phyloP scores from a whole-genome alignment of 257 asterid genomes.

The Primulina huaijiensis region DNA sequence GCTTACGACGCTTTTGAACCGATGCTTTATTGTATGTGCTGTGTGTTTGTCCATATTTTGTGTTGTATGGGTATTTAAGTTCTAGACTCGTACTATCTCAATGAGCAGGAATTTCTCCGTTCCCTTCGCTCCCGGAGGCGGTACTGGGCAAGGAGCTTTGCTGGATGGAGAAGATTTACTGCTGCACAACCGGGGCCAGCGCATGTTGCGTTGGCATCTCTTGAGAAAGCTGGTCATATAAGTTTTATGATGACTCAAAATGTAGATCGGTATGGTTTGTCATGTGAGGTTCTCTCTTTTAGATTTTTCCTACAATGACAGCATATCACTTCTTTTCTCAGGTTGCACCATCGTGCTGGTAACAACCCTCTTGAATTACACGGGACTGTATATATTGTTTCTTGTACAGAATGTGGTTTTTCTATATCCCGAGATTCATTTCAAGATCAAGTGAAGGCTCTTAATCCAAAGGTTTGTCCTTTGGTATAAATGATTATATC shows the following conservation, averaged over 20 bases:
- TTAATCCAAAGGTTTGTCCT: conserved; percentile 72
- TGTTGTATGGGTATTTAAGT: conserved; percentile 15
- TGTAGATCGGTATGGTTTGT: conserved; percentile 71
- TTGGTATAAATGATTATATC: neutral
- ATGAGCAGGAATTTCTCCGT: conserved; percentile 68
- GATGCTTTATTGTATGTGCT: conserved; percentile 1
- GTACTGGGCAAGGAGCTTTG: conserved; percentile 98
- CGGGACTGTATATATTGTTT: conserved; percentile 84
- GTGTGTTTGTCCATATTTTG: conserved; percentile 15
- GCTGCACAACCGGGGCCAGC: conserved; percentile 88
- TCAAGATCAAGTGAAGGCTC: conserved; percentile 89
- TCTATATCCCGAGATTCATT: conserved; percentile 70
- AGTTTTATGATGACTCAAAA: conserved; percentile 79
- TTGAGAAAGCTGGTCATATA: conserved; percentile 76
- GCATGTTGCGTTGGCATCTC: conserved; percentile 80
- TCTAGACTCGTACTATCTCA: conserved; percentile 16
- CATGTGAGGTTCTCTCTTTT: conserved; percentile 19
- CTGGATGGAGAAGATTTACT: conserved; percentile 95
- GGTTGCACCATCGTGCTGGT: conserved; percentile 96
- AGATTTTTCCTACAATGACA: conserved; percentile 7
- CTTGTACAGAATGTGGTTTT: conserved; percentile 76
- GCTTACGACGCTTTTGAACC: conserved; percentile 16
- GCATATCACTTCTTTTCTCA: conserved; percentile 29
- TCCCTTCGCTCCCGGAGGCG: conserved; percentile 74
- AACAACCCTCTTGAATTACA: conserved; percentile 96